Evolutionary conservation across 2,329 filamentous ascomycete genomes (phyloP).

Genomic region (Apiospora malaysiana): DNA sequence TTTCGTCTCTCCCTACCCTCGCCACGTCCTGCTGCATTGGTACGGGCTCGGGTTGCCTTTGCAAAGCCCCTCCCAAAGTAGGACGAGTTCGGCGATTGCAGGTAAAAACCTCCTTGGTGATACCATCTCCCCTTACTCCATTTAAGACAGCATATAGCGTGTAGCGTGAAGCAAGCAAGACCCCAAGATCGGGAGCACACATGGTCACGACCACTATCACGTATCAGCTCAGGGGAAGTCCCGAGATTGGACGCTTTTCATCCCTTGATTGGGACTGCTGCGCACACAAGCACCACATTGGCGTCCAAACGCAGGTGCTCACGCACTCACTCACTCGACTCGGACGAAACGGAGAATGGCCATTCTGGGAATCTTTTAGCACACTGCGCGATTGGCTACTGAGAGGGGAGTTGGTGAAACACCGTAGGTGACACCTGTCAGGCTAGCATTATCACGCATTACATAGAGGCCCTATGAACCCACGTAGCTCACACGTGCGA

Average conservation of each 20-base stretch:
- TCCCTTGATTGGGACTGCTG: constrained; percentile 1
- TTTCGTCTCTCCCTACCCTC: background rate
- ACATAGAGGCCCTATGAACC: constrained; percentile 1
- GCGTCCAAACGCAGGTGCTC: background rate
- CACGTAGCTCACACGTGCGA: constrained; percentile 5
- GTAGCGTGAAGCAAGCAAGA: constrained; percentile 11
- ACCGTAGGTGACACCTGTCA: constrained; percentile 12
- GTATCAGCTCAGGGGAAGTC: constrained; percentile 2
- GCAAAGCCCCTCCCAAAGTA: background rate
- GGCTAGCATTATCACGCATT: constrained; percentile 4
- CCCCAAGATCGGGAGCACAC: background rate
- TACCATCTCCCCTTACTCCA: background rate
- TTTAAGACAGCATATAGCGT: background rate
- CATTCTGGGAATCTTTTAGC: background rate
- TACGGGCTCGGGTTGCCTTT: background rate
- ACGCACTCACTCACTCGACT: background rate
- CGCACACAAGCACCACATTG: background rate
- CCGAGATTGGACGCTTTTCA: constrained; percentile 14
- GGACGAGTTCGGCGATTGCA: constrained; percentile 16
- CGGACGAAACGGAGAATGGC: background rate
- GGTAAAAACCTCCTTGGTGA: constrained; percentile 21
- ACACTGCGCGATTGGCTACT: background rate
- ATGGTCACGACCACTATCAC: background rate
- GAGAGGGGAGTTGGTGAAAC: background rate
- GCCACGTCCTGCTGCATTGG: constrained; percentile 7